Evolutionary conservation across 805 yeast genomes (phyloP).

Genomic region (Teunomyces lycoperdinae): DNA sequence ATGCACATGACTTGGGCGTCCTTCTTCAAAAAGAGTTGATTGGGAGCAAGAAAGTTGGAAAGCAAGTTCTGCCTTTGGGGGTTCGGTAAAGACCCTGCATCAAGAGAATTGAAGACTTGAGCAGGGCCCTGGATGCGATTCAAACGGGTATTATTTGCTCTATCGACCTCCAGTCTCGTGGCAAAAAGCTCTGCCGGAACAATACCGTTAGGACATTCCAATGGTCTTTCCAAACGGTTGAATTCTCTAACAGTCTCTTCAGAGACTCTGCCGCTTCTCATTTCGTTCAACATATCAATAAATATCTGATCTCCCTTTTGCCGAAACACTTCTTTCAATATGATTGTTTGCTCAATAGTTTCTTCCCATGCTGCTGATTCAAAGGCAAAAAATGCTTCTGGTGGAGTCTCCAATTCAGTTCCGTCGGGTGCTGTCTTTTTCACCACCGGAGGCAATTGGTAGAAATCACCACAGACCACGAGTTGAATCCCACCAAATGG

Average conservation of each 20-base stretch:
- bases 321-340: slow-evolving; percentile 65
- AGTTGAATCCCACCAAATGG: slow-evolving; percentile 85
- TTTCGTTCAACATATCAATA: slow-evolving; percentile 71
- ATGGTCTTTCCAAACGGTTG: slow-evolving; percentile 47
- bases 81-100: slow-evolving; percentile 50
- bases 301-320: slow-evolving; percentile 72
- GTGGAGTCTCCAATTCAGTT: slow-evolving; percentile 15
- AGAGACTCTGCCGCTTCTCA: slow-evolving; percentile 62
- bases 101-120: slow-evolving; percentile 47
- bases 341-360: slow-evolving; percentile 54
- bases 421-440: slow-evolving; percentile 29
- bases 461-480: slow-evolving; percentile 77
- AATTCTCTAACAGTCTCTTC: slow-evolving; percentile 49
- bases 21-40: slow-evolving; percentile 52
- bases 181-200: slow-evolving; percentile 75
- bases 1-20: slow-evolving; percentile 85
- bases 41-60: slow-evolving; percentile 62
- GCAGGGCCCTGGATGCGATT: slow-evolving; percentile 42
- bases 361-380: slow-evolving; percentile 62
- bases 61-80: slow-evolving; percentile 45
- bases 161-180: slow-evolving; percentile 68
- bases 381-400: slow-evolving; percentile 53
- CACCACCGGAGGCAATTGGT: slow-evolving; percentile 74
- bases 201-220: slow-evolving; percentile 53
- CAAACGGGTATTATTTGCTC: slow-evolving; percentile 56